Percentiles rank a stretch among this genome's conserved stretches.
Evolutionary conservation across 306 rosid species (phyloP).

Genomic region (Glycyrrhiza uralensis): DNA sequence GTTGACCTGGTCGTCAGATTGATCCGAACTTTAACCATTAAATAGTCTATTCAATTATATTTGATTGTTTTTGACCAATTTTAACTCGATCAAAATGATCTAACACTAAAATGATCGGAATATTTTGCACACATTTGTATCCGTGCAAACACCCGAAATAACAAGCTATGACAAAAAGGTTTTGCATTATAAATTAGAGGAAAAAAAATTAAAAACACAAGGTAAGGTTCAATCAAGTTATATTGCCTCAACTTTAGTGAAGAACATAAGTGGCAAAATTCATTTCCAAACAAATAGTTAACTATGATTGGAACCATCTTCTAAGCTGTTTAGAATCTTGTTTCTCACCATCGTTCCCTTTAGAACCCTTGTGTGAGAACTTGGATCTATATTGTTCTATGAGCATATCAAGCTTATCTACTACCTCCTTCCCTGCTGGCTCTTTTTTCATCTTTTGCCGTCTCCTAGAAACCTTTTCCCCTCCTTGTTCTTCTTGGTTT

Average conservation of each 20-base stretch:
- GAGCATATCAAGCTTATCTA: constrained; percentile 86
- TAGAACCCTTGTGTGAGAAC: constrained; percentile 48
- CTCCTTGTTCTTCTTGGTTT: constrained; percentile 35
- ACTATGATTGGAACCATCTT: constrained; percentile 74
- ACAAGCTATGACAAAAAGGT: not conserved
- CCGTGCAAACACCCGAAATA: not conserved
- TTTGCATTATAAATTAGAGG: not conserved
- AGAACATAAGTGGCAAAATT: constrained; percentile 16
- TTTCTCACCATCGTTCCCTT: constrained; percentile 47
- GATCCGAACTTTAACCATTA: not conserved
- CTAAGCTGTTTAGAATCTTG: constrained; percentile 58
- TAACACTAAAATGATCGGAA: not conserved
- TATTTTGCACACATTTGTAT: not conserved
- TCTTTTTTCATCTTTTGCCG: constrained; percentile 64
- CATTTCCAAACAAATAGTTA: not conserved
- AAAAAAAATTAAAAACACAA: not conserved
- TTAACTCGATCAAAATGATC: not conserved
- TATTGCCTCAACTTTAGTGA: not conserved
- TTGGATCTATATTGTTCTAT: constrained; percentile 78
- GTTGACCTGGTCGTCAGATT: too few species aligned
- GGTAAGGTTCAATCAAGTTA: constrained; percentile 29
- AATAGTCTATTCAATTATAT: not conserved
- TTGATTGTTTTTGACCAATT: not conserved
- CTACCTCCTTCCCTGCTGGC: constrained; percentile 56
- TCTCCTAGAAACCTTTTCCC: constrained; percentile 35